Evolutionary conservation across 305 asterid species (phyloP).

Genomic region (Fraxinus sp.): DNA sequence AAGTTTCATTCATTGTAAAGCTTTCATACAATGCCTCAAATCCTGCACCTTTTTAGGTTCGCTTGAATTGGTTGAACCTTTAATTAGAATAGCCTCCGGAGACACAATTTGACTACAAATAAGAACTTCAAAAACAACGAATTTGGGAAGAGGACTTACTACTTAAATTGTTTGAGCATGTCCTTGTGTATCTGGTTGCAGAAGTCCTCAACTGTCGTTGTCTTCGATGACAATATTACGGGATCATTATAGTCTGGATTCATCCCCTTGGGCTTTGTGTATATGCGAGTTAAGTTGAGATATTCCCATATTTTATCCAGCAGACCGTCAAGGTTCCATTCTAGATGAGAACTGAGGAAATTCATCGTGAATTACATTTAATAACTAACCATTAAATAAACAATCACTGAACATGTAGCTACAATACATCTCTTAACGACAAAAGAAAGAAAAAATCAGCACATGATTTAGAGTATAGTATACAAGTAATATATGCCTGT

Average conservation of each 20-base stretch:
- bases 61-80: neutral
- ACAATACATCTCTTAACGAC: neutral
- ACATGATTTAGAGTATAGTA: neutral
- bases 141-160: slow-evolving; percentile 43
- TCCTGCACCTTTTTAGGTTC: neutral
- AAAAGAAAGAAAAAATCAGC: neutral
- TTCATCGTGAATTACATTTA: slow-evolving; percentile 21
- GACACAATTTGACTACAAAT: neutral
- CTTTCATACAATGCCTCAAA: neutral
- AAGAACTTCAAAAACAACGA: slow-evolving; percentile 2
- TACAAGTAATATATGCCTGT: neutral
- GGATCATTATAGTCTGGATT: slow-evolving; percentile 99
- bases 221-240: slow-evolving; percentile 88
- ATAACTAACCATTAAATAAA: neutral
- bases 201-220: slow-evolving; percentile 82
- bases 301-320: slow-evolving; percentile 95
- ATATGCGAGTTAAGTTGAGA: slow-evolving; percentile 86
- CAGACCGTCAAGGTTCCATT: slow-evolving; percentile 98
- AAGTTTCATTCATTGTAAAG: neutral
- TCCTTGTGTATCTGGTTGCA: slow-evolving; percentile 90
- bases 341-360: slow-evolving; percentile 84
- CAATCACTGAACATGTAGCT: neutral
- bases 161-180: slow-evolving; percentile 90
- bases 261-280: slow-evolving; percentile 98
- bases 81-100: neutral